Evolutionary conservation across 306 rosid species (phyloP).

Genomic region (Mimosa pudica): DNA sequence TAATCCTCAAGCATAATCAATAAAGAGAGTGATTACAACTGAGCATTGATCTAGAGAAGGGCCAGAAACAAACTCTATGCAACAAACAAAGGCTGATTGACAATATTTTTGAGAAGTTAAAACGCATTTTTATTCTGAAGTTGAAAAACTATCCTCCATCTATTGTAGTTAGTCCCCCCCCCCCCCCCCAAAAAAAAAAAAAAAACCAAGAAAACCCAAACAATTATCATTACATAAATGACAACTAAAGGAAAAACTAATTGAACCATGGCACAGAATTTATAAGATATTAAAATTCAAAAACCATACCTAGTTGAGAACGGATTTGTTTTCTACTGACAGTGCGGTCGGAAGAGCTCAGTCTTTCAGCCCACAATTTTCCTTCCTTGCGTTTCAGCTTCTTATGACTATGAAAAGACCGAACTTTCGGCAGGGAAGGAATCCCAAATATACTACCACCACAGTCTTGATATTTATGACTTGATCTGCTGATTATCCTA

Average conservation of each 20-base stretch:
- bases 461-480: slow-evolving; percentile 35
- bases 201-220: not conserved
- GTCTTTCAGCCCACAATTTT: slow-evolving; percentile 39
- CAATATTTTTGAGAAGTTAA: slow-evolving; percentile 17
- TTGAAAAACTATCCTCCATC: not conserved
- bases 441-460: slow-evolving; percentile 42
- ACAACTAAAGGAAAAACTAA: not conserved
- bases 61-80: slow-evolving; percentile 1
- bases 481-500: slow-evolving; percentile 42
- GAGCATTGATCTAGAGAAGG: slow-evolving; percentile 17
- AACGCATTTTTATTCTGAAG: slow-evolving; percentile 1
- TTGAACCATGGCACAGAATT: slow-evolving; percentile 16
- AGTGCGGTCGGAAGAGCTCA: slow-evolving; percentile 38
- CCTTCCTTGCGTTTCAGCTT: slow-evolving; percentile 40
- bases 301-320: slow-evolving; percentile 44
- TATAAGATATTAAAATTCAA: slow-evolving; percentile 10
- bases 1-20: not conserved
- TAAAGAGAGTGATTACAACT: not conserved
- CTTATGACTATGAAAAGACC: slow-evolving; percentile 39
- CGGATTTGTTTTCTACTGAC: slow-evolving; percentile 35
- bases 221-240: not conserved
- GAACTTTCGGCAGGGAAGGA: slow-evolving; percentile 45
- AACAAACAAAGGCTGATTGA: not conserved
- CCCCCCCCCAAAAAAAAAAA: not conserved
- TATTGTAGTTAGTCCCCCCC: not conserved